phyloP scores from a whole-genome alignment of 2,329 filamentous ascomycete genomes.

The Colletotrichum sp. region DNA sequence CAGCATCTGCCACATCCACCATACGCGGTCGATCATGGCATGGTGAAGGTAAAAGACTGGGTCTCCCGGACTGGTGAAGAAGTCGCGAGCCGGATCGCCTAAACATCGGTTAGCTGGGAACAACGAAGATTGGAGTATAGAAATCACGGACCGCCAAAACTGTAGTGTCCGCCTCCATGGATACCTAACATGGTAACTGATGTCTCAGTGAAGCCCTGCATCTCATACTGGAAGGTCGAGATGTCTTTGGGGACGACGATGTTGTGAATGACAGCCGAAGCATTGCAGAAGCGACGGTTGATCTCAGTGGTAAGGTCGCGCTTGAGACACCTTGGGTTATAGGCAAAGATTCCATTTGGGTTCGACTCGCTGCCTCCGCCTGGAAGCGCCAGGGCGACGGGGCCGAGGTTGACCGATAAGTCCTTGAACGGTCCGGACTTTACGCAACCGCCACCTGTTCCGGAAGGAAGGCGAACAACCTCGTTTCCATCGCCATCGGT shows the following conservation, averaged over 20 bases:
- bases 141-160: constrained; percentile 40
- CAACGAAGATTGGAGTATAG: not conserved
- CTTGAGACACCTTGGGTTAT: constrained; percentile 49
- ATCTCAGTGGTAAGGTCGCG: constrained; percentile 34
- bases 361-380: constrained; percentile 23
- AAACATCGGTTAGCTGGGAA: constrained; percentile 7
- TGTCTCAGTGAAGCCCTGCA: constrained; percentile 40
- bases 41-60: constrained; percentile 37
- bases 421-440: constrained; percentile 52
- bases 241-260: constrained; percentile 42
- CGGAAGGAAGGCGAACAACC: constrained; percentile 43
- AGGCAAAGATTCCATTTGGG: constrained; percentile 33
- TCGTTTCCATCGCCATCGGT: constrained; percentile 30
- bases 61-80: constrained; percentile 37
- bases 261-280: constrained; percentile 37
- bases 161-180: constrained; percentile 12
- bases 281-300: constrained; percentile 29
- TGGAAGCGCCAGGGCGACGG: constrained; percentile 32
- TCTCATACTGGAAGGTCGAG: constrained; percentile 46
- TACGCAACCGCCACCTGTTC: constrained; percentile 61
- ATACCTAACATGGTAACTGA: constrained; percentile 32
- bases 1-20: constrained; percentile 31
- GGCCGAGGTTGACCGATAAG: constrained; percentile 45
- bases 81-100: constrained; percentile 46
- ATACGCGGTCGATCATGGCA: constrained; percentile 30